These are phyloP conservation scores for Parafenestella ontariensis DNA, from an alignment of 2,329 filamentous ascomycete species.

Conservation along the genomic window DNA sequence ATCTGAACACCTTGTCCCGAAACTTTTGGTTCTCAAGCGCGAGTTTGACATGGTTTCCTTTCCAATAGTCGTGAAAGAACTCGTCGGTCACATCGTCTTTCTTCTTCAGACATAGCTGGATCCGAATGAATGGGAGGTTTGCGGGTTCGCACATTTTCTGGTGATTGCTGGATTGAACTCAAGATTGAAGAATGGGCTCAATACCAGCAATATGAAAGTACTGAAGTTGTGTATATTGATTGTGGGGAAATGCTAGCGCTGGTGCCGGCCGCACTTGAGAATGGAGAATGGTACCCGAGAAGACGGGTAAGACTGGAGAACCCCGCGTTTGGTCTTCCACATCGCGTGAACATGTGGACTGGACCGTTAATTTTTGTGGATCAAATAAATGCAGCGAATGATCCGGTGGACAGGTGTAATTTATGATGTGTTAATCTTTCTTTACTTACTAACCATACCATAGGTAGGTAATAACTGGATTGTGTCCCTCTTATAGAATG, in stretches of 20 bases:
- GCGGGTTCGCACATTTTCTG: not conserved
- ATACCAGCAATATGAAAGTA: not conserved
- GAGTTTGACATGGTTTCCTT: not conserved
- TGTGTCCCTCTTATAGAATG: constrained; percentile 2
- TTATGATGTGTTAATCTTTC: not conserved
- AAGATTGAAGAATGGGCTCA: not conserved
- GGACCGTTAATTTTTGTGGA: no score
- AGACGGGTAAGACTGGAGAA: not conserved
- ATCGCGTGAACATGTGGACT: no score
- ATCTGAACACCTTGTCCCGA: not conserved
- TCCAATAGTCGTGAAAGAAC: not conserved
- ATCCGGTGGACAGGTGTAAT: not conserved
- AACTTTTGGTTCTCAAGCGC: not conserved
- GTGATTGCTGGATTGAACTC: not conserved
- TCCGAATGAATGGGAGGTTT: not conserved
- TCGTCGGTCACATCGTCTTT: not conserved
- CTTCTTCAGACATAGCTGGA: not conserved
- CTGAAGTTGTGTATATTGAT: not conserved
- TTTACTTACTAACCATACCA: not conserved
- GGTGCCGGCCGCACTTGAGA: not conserved
- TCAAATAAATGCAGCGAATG: not conserved
- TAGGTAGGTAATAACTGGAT: not conserved
- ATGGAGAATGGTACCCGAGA: not conserved
- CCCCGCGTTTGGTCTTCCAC: not conserved
- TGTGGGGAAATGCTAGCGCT: not conserved